Base-by-base conservation (phyloP, 2,329 filamentous ascomycete genomes). In the Nigrospora oryzae region DNA sequence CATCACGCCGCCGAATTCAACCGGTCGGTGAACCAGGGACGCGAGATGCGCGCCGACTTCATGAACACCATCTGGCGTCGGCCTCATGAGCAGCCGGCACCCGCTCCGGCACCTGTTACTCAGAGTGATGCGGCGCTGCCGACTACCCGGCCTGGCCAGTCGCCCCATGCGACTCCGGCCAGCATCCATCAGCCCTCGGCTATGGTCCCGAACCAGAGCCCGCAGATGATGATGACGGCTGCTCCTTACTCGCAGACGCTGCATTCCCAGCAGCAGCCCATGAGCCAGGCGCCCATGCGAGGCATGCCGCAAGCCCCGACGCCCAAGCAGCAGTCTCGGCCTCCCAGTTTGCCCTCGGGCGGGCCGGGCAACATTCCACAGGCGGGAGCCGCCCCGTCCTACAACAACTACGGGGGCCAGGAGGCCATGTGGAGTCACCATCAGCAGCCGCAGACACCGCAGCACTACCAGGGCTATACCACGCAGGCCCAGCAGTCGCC, bases 1-100 rank as follows among this genome's bases (percentile, higher is more conserved):
- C 81, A 88, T 42, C 88, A 95, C 51, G 85, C 91, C 15, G 88
- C 89, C 46, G 91, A 97, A 54, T 95, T 85, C 68, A 97, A 91
- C 68, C 89, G 93, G 56, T 77, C 79, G 39, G 73, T 97, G 42
- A 89, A 86, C 57, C 79, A 86, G 54, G 85, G 90, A 63, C 84
- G 91, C 47, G 81, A 81, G 35, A 83, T 86, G 65, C 85, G 93
- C 47, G 79, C 75, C 47, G 83, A 90, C 47, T 94, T 89, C 53
- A 73, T 95, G 51, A 83, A 91, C 44, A 82, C 81, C 45, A 77
- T 89, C 52, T 97, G 90, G 86, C 79, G 84, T 51, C 78, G 86
- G 49, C 84, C 86, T 11, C 89, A 94, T 52, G 89, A 96, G 59
- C 81, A 85, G 47, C 82, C 87, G 23, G 62, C 68, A 45, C 68